Evolutionary conservation across 768 basidiomycete species (phyloP).

Genomic region (Boletus tomentosulus): DNA sequence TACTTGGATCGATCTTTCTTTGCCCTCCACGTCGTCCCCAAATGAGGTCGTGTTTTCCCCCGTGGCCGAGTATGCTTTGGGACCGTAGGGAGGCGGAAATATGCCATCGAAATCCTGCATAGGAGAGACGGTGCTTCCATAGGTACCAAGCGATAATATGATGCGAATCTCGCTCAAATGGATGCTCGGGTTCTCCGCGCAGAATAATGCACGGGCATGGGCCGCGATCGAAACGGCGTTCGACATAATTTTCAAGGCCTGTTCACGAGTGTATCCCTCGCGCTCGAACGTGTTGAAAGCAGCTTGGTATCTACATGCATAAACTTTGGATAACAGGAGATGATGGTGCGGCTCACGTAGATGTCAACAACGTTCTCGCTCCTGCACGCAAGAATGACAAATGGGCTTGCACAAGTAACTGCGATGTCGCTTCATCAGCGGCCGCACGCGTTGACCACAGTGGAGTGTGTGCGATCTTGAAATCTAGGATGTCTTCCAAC

Average conservation of each 20-base stretch:
- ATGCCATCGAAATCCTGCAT: constrained; percentile 72
- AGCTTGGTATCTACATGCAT: constrained; percentile 57
- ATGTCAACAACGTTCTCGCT: constrained; percentile 59
- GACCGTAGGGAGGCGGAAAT: constrained; percentile 76
- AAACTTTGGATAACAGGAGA: background rate
- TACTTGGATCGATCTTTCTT: constrained; percentile 41
- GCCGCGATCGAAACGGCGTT: constrained; percentile 49
- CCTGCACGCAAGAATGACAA: constrained; percentile 61
- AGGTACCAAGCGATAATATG: constrained; percentile 71
- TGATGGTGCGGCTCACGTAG: constrained; percentile 45
- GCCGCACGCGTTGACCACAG: constrained; percentile 73
- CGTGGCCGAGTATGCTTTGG: constrained; percentile 37
- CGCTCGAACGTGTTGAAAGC: constrained; percentile 49
- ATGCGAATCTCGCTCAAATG: constrained; percentile 37
- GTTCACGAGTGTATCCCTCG: constrained; percentile 43
- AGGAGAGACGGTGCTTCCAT: constrained; percentile 60
- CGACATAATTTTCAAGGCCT: constrained; percentile 48
- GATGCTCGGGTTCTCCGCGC: constrained; percentile 19
- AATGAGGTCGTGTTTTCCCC: constrained; percentile 43
- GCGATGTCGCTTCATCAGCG: constrained; percentile 44
- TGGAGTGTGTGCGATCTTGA: constrained; percentile 48
- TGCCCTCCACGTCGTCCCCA: constrained; percentile 30
- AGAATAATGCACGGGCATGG: constrained; percentile 40
- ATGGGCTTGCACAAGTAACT: constrained; percentile 52
- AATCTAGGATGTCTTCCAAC: constrained; percentile 47